Evolutionary conservation across 2,329 filamentous ascomycete species (phyloP).

Genomic region (Cordyceps javanica): DNA sequence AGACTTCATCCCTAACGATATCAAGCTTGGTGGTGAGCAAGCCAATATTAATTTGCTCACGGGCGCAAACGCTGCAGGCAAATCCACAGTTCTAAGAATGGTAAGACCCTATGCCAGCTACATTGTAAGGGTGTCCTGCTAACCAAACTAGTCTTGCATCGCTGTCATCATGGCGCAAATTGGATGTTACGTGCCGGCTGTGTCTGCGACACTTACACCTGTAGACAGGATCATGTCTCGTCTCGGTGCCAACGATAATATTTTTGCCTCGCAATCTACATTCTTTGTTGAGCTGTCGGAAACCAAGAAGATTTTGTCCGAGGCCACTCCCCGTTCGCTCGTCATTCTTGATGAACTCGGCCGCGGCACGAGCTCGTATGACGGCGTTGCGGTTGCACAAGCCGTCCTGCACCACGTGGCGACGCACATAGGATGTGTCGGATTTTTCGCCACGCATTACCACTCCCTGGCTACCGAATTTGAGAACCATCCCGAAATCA

Average conservation of each 20-base stretch:
- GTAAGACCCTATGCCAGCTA: slow-evolving; percentile 39
- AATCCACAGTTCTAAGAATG: slow-evolving; percentile 95
- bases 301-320: slow-evolving; percentile 94
- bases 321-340: slow-evolving; percentile 87
- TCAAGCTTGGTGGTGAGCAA: slow-evolving; percentile 72
- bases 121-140: slow-evolving; percentile 13
- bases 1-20: slow-evolving; percentile 95
- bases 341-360: slow-evolving; percentile 97
- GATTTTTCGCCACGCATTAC: slow-evolving; percentile 98
- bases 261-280: slow-evolving; percentile 94
- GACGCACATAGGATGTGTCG: slow-evolving; percentile 84
- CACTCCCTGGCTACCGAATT: slow-evolving; percentile 92
- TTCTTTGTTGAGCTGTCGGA: slow-evolving; percentile 98
- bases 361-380: slow-evolving; percentile 89
- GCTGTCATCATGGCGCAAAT: slow-evolving; percentile 98
- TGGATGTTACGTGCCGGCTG: slow-evolving; percentile 84
- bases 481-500: slow-evolving; percentile 78
- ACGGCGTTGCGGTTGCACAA: slow-evolving; percentile 93
- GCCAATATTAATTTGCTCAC: slow-evolving; percentile 88
- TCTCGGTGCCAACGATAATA: slow-evolving; percentile 95
- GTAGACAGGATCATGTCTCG: slow-evolving; percentile 98
- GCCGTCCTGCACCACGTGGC: slow-evolving; percentile 95
- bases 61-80: slow-evolving; percentile 93
- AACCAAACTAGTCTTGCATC: slow-evolving; percentile 65
- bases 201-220: slow-evolving; percentile 76